A percentile compares a stretch with the other conserved stretches of the same genome.
phyloP scores from a whole-genome alignment of 1,139 yeast species.

The Saccharomyces hybrid region DNA sequence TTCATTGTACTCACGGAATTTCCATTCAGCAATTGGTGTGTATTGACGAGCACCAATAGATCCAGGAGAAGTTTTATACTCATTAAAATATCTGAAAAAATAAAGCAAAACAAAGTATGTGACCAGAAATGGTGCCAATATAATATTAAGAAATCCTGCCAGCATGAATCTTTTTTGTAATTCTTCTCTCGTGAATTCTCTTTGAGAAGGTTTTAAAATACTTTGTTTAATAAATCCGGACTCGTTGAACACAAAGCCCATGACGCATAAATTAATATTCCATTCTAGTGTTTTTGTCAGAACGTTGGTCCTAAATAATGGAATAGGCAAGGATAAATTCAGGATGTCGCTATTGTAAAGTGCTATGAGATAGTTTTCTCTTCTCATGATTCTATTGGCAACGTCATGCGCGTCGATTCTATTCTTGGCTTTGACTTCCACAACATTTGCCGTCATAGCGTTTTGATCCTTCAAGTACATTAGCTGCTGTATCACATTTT shows the following conservation, averaged over 20 bases:
- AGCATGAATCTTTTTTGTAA: constrained; percentile 70
- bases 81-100: constrained; percentile 87
- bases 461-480: constrained; percentile 73
- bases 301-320: constrained; percentile 35
- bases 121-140: constrained; percentile 80
- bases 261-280: constrained; percentile 82
- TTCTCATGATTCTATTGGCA: constrained; percentile 92
- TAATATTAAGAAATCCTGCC: constrained; percentile 77
- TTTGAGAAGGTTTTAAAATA: constrained; percentile 63
- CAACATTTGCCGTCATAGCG: constrained; percentile 43
- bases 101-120: constrained; percentile 72
- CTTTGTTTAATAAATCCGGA: constrained; percentile 76
- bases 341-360: constrained; percentile 71
- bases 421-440: constrained; percentile 60
- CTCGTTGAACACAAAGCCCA: constrained; percentile 76
- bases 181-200: constrained; percentile 61
- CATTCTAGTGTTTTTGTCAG: constrained; percentile 87
- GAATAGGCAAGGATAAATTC: constrained; percentile 52
- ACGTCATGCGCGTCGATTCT: constrained; percentile 86
- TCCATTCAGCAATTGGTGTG: constrained; percentile 94
- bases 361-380: constrained; percentile 88
- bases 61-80: constrained; percentile 82
- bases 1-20: constrained; percentile 87
- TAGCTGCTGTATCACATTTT: constrained; percentile 69
- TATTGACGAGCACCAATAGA: constrained; percentile 79